Evolutionary conservation across 108 stramenopile genomes (phyloP), one percentile per base, ranked within the genome.

Genomic region (Cyclostephanos invisitatus): DNA sequence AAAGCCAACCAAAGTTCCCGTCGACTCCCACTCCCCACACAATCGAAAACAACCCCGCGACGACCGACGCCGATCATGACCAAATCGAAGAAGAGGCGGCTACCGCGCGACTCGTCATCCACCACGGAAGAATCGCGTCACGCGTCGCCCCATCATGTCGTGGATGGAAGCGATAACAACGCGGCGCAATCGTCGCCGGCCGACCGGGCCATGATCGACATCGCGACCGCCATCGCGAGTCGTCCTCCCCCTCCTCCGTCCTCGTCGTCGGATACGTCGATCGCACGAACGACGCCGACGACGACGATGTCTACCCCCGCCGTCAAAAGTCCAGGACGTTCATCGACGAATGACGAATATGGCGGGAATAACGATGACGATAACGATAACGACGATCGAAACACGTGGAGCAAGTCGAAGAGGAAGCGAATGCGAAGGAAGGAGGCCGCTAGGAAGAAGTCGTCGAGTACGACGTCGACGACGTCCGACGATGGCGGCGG

Each of bases 381-480:
- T 54, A 0, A 4, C 21, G 7, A 24, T 24, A 17, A 57, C 27
- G 67, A 80, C 37, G 75, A 77, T 48, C 65, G 70, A 0, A 66
- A 50, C 64, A 65, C 54, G 10, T 81, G 80, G 80, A 72, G 47
- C 47, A 81, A 81, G 44, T 81, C 80, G 7, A 81, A 81, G 47
- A 81, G 66, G 64, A 77, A 72, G 32, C 24, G 80, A 12, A 81
- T 81, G 80, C 75, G 71, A 10, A 81, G 72, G 42, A 75, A 71
- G 62, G 74, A 72, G n/a, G 79, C 59, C 47, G 74, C 29, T 25
- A 74, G 44, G 73, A 70, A 58, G 27, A 27, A 65, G 59, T 0
- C 20, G 22, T 35, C 44, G 36, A n/a, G 6, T n/a, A 59, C 59
- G 57, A 15, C 20, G 62, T 9, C 27, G 24, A 49, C 6, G 15